A percentile compares a stretch with the other conserved stretches of the same genome.
phyloP scores from a whole-genome alignment of 225 moss, liverwort and hornwort species.

The Bryoerythrophyllum caledonicum region DNA sequence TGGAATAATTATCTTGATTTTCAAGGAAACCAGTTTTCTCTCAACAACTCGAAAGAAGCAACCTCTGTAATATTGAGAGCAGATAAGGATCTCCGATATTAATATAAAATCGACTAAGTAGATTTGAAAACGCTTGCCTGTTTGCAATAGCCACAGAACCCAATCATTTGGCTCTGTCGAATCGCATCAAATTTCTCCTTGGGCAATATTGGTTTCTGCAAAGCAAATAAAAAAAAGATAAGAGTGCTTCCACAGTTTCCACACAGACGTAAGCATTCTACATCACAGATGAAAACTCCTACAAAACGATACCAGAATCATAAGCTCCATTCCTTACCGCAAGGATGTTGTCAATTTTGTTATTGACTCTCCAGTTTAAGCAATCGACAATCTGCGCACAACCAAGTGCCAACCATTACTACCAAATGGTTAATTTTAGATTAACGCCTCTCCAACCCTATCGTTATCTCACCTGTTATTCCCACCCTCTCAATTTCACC shows the following conservation, averaged over 20 bases:
- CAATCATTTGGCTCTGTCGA: conserved; percentile 78
- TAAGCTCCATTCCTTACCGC: conserved; percentile 43
- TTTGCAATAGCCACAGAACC: conserved; percentile 89
- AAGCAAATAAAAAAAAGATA: background rate
- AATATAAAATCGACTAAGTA: background rate
- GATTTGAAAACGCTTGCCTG: conserved; percentile 41
- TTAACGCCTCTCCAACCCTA: no score
- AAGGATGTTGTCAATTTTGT: conserved; percentile 84
- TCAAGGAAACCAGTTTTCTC: background rate
- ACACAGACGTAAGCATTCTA: background rate
- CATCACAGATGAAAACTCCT: no score
- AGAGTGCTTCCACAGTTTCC: background rate
- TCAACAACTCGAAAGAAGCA: background rate
- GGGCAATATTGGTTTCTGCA: conserved; percentile 84
- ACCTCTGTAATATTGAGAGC: background rate
- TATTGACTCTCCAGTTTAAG: conserved; percentile 80
- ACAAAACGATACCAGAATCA: background rate
- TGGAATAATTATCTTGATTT: background rate
- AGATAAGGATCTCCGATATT: background rate
- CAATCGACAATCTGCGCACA: conserved; percentile 75
- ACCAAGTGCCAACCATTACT: background rate
- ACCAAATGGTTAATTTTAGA: no score
- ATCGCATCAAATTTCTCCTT: conserved; percentile 59
- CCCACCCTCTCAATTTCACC: background rate
- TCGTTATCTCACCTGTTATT: no score